A percentile compares a stretch with the other conserved stretches of the same genome.
Conservation (phyloP, 352 stramenopile genomes). For the Thraustochytrium striatum region DNA sequence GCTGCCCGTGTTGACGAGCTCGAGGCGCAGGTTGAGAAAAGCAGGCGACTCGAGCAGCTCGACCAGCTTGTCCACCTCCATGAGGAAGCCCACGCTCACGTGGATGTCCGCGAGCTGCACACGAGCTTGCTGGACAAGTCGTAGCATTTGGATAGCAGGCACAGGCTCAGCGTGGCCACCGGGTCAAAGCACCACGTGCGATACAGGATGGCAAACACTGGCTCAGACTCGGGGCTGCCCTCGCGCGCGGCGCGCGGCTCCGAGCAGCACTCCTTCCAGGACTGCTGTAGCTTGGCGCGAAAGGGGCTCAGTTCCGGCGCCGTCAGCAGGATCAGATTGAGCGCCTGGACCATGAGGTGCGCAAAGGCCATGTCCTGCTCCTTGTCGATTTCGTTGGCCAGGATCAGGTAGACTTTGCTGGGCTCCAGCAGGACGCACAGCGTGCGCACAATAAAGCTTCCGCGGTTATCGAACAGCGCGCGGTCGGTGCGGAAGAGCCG, state of each 20-base stretch:
- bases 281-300: constrained; percentile 59
- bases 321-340: constrained; percentile 98
- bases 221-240: neutral
- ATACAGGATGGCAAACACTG: constrained; percentile 73
- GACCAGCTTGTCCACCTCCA: constrained; percentile 99
- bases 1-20: constrained; percentile 80
- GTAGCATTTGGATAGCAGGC: constrained; percentile 95
- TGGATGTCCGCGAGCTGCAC: constrained; percentile 92
- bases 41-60: constrained; percentile 98
- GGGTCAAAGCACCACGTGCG: constrained; percentile 96
- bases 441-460: constrained; percentile 96
- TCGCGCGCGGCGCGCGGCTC: constrained; percentile 46
- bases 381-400: constrained; percentile 86
- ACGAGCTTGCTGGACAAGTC: constrained; percentile 91
- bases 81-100: constrained; percentile 94
- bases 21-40: constrained; percentile 95
- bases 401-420: constrained; percentile 95
- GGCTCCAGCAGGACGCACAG: constrained; percentile 94
- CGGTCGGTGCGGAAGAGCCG: constrained; percentile 36
- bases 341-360: constrained; percentile 96
- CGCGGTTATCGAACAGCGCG: constrained; percentile 81
- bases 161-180: constrained; percentile 80
- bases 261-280: constrained; percentile 8
- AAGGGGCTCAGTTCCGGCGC: constrained; percentile 88
- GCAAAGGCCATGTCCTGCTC: constrained; percentile 82